phyloP scores from a whole-genome alignment of 768 basidiomycete species.

The Mycena rosella region DNA sequence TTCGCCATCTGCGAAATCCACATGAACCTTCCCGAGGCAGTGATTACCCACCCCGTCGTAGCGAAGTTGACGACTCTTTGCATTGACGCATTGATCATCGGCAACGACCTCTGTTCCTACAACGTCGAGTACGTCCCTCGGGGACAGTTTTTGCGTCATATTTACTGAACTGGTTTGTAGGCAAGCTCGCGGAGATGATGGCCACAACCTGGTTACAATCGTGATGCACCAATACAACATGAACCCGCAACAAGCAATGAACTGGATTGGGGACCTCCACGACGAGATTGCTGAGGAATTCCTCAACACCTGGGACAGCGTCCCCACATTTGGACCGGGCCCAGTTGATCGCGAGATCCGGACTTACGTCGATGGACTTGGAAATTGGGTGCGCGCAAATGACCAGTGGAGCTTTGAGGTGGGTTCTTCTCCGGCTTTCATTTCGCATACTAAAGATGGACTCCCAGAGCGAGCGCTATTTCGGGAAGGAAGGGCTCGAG shows the following conservation, averaged over 20 bases:
- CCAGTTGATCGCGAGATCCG: conserved; percentile 14
- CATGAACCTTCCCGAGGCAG: conserved; percentile 36
- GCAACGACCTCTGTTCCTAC: background rate
- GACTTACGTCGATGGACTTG: conserved; percentile 32
- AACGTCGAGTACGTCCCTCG: conserved; percentile 38
- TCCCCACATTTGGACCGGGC: too few relatives aligned
- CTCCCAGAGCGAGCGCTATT: conserved; percentile 1
- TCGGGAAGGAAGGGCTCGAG: conserved; percentile 10
- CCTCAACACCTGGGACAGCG: too few relatives aligned
- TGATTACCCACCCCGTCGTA: conserved; percentile 56
- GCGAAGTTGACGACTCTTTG: background rate
- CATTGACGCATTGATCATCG: background rate
- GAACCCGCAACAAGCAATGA: background rate
- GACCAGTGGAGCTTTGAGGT: conserved; percentile 21
- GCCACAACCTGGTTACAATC: background rate
- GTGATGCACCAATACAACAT: background rate
- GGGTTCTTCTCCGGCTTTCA: background rate
- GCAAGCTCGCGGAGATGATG: background rate
- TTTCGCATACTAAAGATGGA: background rate
- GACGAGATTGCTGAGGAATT: background rate
- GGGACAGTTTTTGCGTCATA: conserved; percentile 37
- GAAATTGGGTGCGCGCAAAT: conserved; percentile 14
- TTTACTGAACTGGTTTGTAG: background rate
- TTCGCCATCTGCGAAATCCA: conserved; percentile 46
- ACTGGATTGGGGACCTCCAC: background rate